A percentile compares a stretch with the other conserved stretches of the same genome.
These are phyloP conservation scores for Haplographium delicatum DNA, from an alignment of 495 filamentous ascomycete species.

Conservation along the genomic window DNA sequence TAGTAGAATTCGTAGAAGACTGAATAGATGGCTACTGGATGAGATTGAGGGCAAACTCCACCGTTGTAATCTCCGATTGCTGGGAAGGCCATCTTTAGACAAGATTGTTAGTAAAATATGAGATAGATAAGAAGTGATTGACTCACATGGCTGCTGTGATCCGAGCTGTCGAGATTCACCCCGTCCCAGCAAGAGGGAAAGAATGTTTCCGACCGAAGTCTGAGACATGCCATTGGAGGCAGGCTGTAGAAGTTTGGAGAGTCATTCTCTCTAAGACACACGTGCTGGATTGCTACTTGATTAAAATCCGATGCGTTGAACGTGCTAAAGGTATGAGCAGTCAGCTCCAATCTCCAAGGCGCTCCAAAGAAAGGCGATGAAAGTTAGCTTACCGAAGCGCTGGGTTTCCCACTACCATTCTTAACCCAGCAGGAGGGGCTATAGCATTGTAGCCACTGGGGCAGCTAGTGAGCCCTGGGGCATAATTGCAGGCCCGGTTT, in stretches of 20 bases:
- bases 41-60: slow-evolving; percentile 41
- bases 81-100: slow-evolving; percentile 57
- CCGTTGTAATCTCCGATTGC: slow-evolving; percentile 43
- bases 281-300: too few species aligned
- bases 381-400: too few species aligned
- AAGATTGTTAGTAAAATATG: slow-evolving; percentile 65
- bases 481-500: slow-evolving; percentile 18
- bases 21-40: slow-evolving; percentile 45
- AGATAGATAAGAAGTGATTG: slow-evolving; percentile 87
- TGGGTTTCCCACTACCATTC: too few species aligned
- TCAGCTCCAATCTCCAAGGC: too few species aligned
- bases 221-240: too few species aligned
- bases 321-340: too few species aligned
- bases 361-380: too few species aligned
- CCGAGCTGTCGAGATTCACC: too few species aligned
- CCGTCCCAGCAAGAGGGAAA: slow-evolving; percentile 53
- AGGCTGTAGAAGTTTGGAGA: too few species aligned
- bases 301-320: too few species aligned
- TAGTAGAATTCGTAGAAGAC: slow-evolving; percentile 62
- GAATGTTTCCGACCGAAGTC: slow-evolving; percentile 54
- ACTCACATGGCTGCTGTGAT: too few species aligned
- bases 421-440: slow-evolving; percentile 67
- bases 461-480: slow-evolving; percentile 34
- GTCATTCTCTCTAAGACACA: too few species aligned
- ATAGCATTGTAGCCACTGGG: slow-evolving; percentile 34